These are phyloP conservation scores for Colletotrichum graminicola DNA, from an alignment of 2,329 filamentous ascomycete genomes.

Conservation along the genomic window DNA sequence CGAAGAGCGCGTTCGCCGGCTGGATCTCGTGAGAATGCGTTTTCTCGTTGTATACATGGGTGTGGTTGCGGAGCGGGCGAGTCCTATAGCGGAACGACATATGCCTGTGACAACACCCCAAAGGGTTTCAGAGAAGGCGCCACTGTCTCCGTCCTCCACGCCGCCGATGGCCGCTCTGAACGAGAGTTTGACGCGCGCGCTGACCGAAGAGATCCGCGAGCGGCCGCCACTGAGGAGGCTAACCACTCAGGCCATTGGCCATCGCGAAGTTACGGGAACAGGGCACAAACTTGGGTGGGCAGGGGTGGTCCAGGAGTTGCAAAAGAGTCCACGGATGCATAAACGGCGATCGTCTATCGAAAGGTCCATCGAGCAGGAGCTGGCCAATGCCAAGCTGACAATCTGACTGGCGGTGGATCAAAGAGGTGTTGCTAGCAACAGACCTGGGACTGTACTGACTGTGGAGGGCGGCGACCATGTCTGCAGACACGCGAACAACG, in stretches of 20 bases:
- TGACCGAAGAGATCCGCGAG: conserved; percentile 59
- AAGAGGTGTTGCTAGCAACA: conserved; percentile 17
- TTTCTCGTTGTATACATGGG: conserved; percentile 75
- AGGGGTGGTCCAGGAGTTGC: conserved; percentile 72
- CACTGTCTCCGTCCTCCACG: conserved; percentile 43
- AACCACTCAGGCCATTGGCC: conserved; percentile 66
- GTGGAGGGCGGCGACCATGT: neutral
- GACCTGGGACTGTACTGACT: neutral
- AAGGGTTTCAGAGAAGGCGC: conserved; percentile 50
- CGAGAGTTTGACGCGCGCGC: conserved; percentile 52
- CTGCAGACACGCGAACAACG: conserved; percentile 1
- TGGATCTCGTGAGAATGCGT: conserved; percentile 73
- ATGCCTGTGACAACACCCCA: conserved; percentile 36
- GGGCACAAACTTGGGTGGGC: conserved; percentile 70
- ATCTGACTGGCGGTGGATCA: conserved; percentile 46
- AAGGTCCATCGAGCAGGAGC: conserved; percentile 58
- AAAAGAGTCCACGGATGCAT: conserved; percentile 70
- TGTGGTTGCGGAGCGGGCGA: conserved; percentile 60
- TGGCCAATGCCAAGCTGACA: conserved; percentile 49
- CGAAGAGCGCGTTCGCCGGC: conserved; percentile 68
- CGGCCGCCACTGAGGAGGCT: conserved; percentile 65
- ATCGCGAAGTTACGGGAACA: conserved; percentile 61
- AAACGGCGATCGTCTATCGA: conserved; percentile 74
- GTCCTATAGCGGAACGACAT: conserved; percentile 46
- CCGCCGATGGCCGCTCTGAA: conserved; percentile 49